phyloP scores from a whole-genome alignment of 345 rosid genomes.

The Boechera stricta region DNA sequence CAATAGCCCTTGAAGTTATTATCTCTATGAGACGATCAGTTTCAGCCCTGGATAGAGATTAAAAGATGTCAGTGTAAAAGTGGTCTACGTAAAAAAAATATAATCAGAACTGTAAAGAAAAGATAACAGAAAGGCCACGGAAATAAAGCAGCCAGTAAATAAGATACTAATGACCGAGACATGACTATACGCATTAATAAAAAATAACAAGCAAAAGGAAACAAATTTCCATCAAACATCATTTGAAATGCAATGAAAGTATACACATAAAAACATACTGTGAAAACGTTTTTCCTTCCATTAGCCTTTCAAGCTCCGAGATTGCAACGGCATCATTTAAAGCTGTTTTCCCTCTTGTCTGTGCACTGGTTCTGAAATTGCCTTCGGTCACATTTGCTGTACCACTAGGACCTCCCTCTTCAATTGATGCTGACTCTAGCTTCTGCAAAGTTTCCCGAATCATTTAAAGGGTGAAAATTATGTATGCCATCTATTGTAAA shows the following conservation, averaged over 20 bases:
- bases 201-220: slow-evolving; percentile 19
- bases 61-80: slow-evolving; percentile 33
- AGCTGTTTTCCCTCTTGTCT: slow-evolving; percentile 38
- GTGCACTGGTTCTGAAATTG: slow-evolving; percentile 43
- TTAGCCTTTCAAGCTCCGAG: slow-evolving; percentile 74
- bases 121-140: not conserved
- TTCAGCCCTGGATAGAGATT: slow-evolving; percentile 64
- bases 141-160: slow-evolving; percentile 12
- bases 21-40: slow-evolving; percentile 65
- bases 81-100: slow-evolving; percentile 9
- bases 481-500: slow-evolving; percentile 18
- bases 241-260: slow-evolving; percentile 28
- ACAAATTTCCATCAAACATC: slow-evolving; percentile 29
- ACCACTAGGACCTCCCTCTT: slow-evolving; percentile 48
- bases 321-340: slow-evolving; percentile 44
- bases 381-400: slow-evolving; percentile 42
- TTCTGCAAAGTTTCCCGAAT: slow-evolving; percentile 35
- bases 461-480: not conserved
- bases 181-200: slow-evolving; percentile 30
- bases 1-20: slow-evolving; percentile 65
- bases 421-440: slow-evolving; percentile 39
- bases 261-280: slow-evolving; percentile 51
- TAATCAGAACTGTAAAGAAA: slow-evolving; percentile 6
- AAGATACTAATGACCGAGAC: slow-evolving; percentile 14
- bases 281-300: slow-evolving; percentile 66